Conservation (phyloP, 805 yeast genomes). For the Wickerhamomyces chambardii region DNA sequence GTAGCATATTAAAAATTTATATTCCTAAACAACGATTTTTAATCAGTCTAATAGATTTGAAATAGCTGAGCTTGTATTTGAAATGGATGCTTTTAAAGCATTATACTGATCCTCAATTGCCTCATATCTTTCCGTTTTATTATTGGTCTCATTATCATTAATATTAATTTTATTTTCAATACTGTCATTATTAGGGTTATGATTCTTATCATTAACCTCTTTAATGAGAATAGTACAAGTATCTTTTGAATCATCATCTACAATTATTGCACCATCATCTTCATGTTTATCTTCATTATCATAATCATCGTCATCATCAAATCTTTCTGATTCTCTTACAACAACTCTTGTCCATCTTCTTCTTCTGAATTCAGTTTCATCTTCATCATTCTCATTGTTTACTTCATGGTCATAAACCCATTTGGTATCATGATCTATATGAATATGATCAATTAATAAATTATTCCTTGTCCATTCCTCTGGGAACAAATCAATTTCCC, state of each 20-base stretch:
- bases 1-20: too few species aligned
- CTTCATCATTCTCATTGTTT: conserved; percentile 14
- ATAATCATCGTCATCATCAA: conserved; percentile 1
- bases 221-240: too few species aligned
- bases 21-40: too few species aligned
- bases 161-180: too few species aligned
- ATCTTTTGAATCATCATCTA: neutral
- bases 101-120: too few species aligned
- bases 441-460: conserved; percentile 40
- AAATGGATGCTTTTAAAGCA: too few species aligned
- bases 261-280: neutral
- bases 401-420: conserved; percentile 71
- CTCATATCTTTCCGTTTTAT: too few species aligned
- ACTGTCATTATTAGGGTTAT: too few species aligned
- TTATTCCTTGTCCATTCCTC: conserved; percentile 51
- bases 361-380: conserved; percentile 37
- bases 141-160: too few species aligned
- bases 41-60: too few species aligned
- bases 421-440: conserved; percentile 64
- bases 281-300: neutral
- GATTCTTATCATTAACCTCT: too few species aligned
- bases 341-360: conserved; percentile 56
- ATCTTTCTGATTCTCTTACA: conserved; percentile 12
- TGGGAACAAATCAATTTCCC: conserved; percentile 65
- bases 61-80: too few species aligned